Conservation (phyloP, 2,329 filamentous ascomycete species). For the Diplodia corticola region DNA sequence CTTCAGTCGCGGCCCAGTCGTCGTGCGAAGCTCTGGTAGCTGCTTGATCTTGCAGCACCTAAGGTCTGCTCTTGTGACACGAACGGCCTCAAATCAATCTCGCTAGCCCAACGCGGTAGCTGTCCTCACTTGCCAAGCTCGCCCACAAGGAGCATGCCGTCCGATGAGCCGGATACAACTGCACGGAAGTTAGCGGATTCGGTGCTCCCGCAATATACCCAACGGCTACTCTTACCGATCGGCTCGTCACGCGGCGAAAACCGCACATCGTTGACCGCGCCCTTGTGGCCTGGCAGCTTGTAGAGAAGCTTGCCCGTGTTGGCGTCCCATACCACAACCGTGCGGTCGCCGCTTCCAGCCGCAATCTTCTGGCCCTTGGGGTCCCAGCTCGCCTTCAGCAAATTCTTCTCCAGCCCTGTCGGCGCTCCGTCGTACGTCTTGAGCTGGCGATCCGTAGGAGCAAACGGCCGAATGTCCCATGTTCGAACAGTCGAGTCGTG, state of each 20-base stretch:
- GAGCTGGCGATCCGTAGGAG: constrained; percentile 80
- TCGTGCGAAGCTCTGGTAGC: neutral
- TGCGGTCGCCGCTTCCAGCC: constrained; percentile 86
- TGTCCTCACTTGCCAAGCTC: constrained; percentile 65
- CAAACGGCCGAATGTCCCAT: constrained; percentile 96
- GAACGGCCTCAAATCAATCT: neutral
- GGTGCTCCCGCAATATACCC: neutral
- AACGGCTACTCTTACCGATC: constrained; percentile 64
- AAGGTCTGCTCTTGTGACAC: constrained; percentile 17
- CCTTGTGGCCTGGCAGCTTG: constrained; percentile 93
- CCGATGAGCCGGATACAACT: constrained; percentile 91
- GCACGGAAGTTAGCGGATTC: constrained; percentile 6
- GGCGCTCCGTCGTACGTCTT: constrained; percentile 91
- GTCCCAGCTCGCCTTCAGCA: constrained; percentile 90
- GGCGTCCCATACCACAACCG: constrained; percentile 86
- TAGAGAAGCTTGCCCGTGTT: constrained; percentile 88
- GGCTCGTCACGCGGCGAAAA: constrained; percentile 84
- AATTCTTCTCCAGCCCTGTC: constrained; percentile 83
- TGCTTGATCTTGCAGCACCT: constrained; percentile 12
- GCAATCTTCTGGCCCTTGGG: constrained; percentile 81
- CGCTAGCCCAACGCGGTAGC: constrained; percentile 5
- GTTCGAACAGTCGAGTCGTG: constrained; percentile 93
- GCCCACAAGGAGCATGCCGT: constrained; percentile 79
- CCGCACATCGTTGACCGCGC: constrained; percentile 90
- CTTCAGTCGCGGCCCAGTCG: neutral